Evolutionary conservation across 1,284 basidiomycete species (phyloP).

Genomic region (Ceratobasidium sp.): DNA sequence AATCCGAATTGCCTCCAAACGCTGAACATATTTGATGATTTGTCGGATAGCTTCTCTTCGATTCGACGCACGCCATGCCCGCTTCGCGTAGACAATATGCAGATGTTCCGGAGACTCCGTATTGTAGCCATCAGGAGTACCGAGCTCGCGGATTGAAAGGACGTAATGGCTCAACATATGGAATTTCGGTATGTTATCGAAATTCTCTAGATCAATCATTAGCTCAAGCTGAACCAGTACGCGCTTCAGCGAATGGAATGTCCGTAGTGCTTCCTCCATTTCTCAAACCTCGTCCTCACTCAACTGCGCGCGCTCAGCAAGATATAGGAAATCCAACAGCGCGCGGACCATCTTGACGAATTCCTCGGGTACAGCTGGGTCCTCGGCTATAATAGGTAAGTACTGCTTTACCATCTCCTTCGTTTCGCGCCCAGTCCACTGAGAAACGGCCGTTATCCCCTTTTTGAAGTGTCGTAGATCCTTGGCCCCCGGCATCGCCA

Average conservation of each 20-base stretch:
- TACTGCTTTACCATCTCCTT: slow-evolving; percentile 46
- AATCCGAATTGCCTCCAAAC: too few relatives aligned
- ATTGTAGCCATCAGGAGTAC: slow-evolving; percentile 31
- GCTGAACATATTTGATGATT: slow-evolving; percentile 28
- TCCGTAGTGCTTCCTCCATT: not conserved
- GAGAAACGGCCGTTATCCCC: slow-evolving; percentile 4
- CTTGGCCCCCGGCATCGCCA: slow-evolving; percentile 40
- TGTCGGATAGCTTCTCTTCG: slow-evolving; percentile 20
- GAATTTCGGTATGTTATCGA: slow-evolving; percentile 29
- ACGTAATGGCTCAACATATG: slow-evolving; percentile 36
- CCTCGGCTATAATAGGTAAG: slow-evolving; percentile 49
- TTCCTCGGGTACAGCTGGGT: not conserved
- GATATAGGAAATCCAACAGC: slow-evolving; percentile 19
- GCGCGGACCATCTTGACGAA: slow-evolving; percentile 17
- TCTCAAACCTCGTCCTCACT: not conserved
- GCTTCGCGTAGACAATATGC: slow-evolving; percentile 27
- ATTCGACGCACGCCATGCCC: slow-evolving; percentile 13
- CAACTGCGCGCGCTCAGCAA: slow-evolving; percentile 6
- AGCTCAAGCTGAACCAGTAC: not conserved
- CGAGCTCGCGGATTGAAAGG: slow-evolving; percentile 27
- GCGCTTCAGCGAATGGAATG: slow-evolving; percentile 1
- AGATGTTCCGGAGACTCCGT: slow-evolving; percentile 33
- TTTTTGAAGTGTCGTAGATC: slow-evolving; percentile 38
- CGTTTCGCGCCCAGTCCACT: slow-evolving; percentile 47
- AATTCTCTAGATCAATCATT: not conserved